phyloP scores from a whole-genome alignment of 345 rosid species.

The Brassica juncea region DNA sequence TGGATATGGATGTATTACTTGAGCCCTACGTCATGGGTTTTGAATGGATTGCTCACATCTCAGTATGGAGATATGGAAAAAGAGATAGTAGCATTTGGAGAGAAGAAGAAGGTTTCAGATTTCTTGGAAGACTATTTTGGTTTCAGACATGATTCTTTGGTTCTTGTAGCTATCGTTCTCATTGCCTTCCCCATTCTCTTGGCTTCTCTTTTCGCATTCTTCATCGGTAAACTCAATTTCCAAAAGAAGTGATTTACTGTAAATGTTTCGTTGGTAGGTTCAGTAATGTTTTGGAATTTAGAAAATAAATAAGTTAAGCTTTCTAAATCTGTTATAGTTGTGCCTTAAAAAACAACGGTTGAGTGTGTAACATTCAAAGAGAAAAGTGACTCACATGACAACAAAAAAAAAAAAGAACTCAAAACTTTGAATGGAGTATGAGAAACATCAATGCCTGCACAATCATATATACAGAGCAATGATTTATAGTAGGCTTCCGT shows the following conservation, averaged over 20 bases:
- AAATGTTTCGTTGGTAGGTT: background rate
- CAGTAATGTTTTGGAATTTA: background rate
- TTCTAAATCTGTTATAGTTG: background rate
- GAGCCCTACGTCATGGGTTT: constrained; percentile 37
- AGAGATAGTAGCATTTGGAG: constrained; percentile 35
- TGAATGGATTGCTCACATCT: constrained; percentile 36
- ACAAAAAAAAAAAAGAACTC: background rate
- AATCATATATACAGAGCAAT: background rate
- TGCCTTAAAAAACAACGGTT: background rate
- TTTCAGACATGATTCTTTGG: constrained; percentile 8
- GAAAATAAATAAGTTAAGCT: background rate
- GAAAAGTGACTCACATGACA: background rate
- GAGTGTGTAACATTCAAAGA: background rate
- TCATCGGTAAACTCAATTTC: constrained; percentile 32
- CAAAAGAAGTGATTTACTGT: constrained; percentile 14
- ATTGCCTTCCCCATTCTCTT: constrained; percentile 24
- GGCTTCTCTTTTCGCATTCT: constrained; percentile 32
- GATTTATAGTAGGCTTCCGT: background rate
- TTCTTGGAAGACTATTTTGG: constrained; percentile 36
- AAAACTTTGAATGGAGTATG: constrained; percentile 1
- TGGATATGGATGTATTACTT: constrained; percentile 43
- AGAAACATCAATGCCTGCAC: background rate
- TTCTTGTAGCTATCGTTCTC: constrained; percentile 17
- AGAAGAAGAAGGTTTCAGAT: constrained; percentile 27
- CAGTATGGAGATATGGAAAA: constrained; percentile 39